Percentiles rank a stretch among this genome's conserved stretches.
phyloP scores from a whole-genome alignment of 345 rosid species.

The Eucalyptus shirleyi region DNA sequence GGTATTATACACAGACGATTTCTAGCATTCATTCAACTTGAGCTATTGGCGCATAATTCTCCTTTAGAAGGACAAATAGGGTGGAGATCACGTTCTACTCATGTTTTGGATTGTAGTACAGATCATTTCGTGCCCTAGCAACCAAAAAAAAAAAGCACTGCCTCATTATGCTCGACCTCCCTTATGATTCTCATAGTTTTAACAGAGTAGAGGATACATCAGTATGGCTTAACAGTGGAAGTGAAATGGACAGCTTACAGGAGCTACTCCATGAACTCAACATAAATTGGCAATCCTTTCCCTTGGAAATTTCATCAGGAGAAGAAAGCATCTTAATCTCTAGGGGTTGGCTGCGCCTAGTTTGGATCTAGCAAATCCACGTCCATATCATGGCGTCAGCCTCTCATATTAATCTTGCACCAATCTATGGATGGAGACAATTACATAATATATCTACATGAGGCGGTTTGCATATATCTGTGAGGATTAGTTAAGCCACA shows the following conservation, averaged over 20 bases:
- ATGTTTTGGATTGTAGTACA: neutral
- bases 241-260: neutral
- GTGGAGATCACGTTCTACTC: neutral
- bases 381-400: neutral
- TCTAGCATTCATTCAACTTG: neutral
- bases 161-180: neutral
- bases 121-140: neutral
- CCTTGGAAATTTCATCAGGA: neutral
- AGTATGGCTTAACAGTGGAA: neutral
- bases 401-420: neutral
- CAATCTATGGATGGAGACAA: neutral
- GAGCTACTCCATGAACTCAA: neutral
- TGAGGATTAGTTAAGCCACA: neutral
- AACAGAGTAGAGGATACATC: neutral
- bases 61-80: neutral
- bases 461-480: neutral
- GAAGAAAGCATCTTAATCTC: neutral
- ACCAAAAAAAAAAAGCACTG: neutral
- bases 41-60: neutral
- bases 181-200: neutral
- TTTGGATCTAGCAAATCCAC: neutral
- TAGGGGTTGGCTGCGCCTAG: neutral
- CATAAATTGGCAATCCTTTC: neutral
- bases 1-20: neutral
- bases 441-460: neutral